Evolutionary conservation across 441 rosid genomes (phyloP).

Genomic region (Melastoma candidum): DNA sequence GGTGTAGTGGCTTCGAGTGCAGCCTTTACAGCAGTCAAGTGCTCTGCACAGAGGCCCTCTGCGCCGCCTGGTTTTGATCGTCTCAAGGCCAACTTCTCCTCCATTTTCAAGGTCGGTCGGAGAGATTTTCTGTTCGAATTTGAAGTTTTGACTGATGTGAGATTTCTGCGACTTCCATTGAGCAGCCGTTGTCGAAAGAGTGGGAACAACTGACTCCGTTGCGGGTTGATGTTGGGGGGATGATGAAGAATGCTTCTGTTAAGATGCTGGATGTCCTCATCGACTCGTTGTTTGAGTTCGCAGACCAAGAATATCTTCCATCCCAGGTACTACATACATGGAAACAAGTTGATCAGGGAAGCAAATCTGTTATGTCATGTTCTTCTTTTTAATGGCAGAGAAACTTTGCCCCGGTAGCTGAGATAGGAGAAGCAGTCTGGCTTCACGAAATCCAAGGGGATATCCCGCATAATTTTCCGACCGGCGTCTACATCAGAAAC

Average conservation of each 20-base stretch:
- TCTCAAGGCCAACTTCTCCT: conserved; percentile 15
- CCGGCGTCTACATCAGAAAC: conserved; percentile 31
- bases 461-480: conserved; percentile 30
- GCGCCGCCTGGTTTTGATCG: conserved; percentile 6
- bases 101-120: conserved; percentile 26
- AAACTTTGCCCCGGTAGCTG: conserved; percentile 36
- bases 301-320: conserved; percentile 35
- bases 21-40: conserved; percentile 12
- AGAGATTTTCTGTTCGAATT: neutral
- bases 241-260: conserved; percentile 18
- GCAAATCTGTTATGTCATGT: too few species aligned
- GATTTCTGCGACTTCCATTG: neutral
- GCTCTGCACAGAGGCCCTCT: conserved; percentile 15
- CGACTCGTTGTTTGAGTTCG: conserved; percentile 28
- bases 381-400: conserved; percentile 16
- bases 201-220: conserved; percentile 18
- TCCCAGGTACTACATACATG: conserved; percentile 23
- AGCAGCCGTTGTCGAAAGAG: conserved; percentile 22
- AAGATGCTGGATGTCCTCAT: conserved; percentile 26
- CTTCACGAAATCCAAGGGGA: conserved; percentile 26
- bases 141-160: neutral
- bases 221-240: conserved; percentile 13
- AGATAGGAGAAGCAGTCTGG: conserved; percentile 20
- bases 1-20: conserved; percentile 15
- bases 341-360: neutral